Evolutionary conservation across 192 early-diverging fungal genomes (phyloP), one percentile per base, ranked within the genome.

Genomic region (Backusella tarrabulga): DNA sequence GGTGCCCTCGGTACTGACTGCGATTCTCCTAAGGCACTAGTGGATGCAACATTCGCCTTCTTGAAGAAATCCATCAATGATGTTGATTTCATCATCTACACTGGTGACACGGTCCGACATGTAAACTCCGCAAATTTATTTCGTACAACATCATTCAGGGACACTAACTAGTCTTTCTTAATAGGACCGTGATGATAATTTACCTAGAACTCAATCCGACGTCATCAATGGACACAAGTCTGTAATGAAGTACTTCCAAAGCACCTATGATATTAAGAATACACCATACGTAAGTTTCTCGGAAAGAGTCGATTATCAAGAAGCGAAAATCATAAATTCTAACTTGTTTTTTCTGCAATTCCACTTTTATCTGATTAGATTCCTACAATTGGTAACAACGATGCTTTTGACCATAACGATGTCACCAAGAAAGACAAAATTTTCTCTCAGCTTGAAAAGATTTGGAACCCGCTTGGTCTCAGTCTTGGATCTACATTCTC

Each of bases 21-120:
- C 29, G 84, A 85, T 74, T 68, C 77, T 4, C 71, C 29, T 44
- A n/a, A 7, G 50, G 29, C 32, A 23, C 69, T 74, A 67, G 38
- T 71, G 1, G 50, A 85, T 32, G 76, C 81, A 1, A 68, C 82
- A 9, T 83, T 85, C 50, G 52, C 42, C 7, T 83, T 81, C 38
- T 42, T 85, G 46, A 77, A 79, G 19, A 73, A 72, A 11, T 42
- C 71, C 2, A 60, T 83, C 15, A 40, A 67, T 8, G 74, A 81
- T 56, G 67, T 83, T 34, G 81, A 85, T 68, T 85, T 85, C 69
- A 71, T 85, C 36, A 50, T 85, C 26, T 85, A 85, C 72, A 85
- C 84, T 41, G 80, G 80, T 44, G 84, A 85, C 50, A 76, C 79
- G 3, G 73, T 76, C 3, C 74, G 81, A n/a, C 84, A 85, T 72